Percentiles rank a stretch among this genome's conserved stretches.
Conservation (phyloP, 2,329 filamentous ascomycete species). For the Microdochium trichocladiopsis region DNA sequence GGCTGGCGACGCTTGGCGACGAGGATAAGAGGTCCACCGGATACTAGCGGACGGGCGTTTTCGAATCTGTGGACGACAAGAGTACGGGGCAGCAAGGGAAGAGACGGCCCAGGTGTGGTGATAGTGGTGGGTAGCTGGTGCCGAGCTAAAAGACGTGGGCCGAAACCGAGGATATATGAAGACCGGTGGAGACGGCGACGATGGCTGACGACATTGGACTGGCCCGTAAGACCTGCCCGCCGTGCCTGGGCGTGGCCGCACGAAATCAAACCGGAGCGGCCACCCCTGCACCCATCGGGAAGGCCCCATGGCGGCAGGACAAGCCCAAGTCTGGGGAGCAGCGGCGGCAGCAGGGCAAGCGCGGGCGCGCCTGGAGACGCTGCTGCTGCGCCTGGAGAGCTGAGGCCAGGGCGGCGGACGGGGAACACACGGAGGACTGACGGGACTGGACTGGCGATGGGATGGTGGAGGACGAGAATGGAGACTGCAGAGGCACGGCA, state of each 20-base stretch:
- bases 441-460: neutral
- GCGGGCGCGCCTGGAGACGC: too few relatives aligned
- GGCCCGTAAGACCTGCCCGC: slow-evolving; percentile 13
- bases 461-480: neutral
- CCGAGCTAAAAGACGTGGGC: slow-evolving; percentile 18
- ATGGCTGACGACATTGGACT: slow-evolving; percentile 21
- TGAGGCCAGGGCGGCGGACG: neutral
- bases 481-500: neutral
- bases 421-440: neutral
- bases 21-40: slow-evolving; percentile 15
- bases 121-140: slow-evolving; percentile 9
- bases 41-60: slow-evolving; percentile 19
- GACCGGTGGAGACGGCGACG: slow-evolving; percentile 19
- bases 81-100: slow-evolving; percentile 5
- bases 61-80: slow-evolving; percentile 19
- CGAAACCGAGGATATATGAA: slow-evolving; percentile 27
- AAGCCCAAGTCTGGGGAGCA: too few relatives aligned
- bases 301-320: neutral
- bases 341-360: neutral
- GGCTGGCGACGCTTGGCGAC: slow-evolving; percentile 8
- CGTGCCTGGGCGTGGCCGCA: slow-evolving; percentile 22
- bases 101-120: slow-evolving; percentile 16
- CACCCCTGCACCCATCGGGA: slow-evolving; percentile 22
- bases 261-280: slow-evolving; percentile 27
- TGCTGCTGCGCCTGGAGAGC: too few relatives aligned